Base-by-base conservation (phyloP, 1,284 basidiomycete species). In the Gomphus bonarii region DNA sequence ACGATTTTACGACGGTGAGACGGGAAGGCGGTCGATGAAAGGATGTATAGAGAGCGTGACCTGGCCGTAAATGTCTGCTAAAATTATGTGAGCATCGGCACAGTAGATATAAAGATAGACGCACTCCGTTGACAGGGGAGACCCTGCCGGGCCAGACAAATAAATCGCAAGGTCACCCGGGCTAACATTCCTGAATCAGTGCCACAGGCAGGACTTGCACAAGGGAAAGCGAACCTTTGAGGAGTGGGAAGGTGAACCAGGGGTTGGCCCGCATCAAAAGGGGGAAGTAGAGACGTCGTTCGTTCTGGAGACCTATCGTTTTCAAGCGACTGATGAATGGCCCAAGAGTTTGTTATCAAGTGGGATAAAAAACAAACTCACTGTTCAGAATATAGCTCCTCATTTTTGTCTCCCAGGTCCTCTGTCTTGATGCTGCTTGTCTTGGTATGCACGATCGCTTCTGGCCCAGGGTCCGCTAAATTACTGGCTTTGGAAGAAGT, bases 201-300 rank as follows among this genome's bases (percentile, higher is more conserved):
- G 42, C 18, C 8, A 22, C 20, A 22, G 20, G 10, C 10, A 44
- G 18, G 9, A 22, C 10, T 20, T 44, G 18, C 6, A 11, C 20
- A 44, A 12, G 8, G 9, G 25, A n/a, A n/a, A 40, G 18, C 22
- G 8, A 57, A n/a, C 55, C 55, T 57, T 25, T 51, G 49, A 57
- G 55, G 55, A 20, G 55, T 57, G 28, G 55, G 55, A 12, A 57
- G 49, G 50, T 57, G 55, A 31, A 36, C 31, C n/a, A 46, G 33
- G 33, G 33, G 49, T n/a, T 40, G 55, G 20, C 11, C 50, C 36
- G 28, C 22, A 43, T 28, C 36, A 57, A 57, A 57, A 22, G 55
- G 54, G 44, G 54, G 54, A 35, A 55, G 54, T 38, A 55, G 22
- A 11, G 35, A 48, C 30, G 54, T 25, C 12, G 28, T 47, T 16